Evolutionary conservation across 2,329 filamentous ascomycete genomes (phyloP).

Genomic region (Paracorniculantispora psalliotae): DNA sequence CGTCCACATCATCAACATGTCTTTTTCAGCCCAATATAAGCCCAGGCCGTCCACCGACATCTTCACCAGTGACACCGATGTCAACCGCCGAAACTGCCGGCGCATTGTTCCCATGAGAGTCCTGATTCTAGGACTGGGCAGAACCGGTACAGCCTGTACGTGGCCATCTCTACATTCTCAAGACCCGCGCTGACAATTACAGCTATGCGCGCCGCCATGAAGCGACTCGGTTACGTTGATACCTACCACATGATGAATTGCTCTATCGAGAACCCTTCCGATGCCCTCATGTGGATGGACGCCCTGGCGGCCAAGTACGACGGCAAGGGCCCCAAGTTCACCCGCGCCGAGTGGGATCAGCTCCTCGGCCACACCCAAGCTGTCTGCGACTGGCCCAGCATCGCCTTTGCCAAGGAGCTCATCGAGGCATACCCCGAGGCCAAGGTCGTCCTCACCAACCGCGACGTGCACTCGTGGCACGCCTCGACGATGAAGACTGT

Average conservation of each 20-base stretch:
- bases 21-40: slow-evolving; percentile 26
- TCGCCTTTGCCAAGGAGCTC: slow-evolving; percentile 63
- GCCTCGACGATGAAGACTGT: slow-evolving; percentile 62
- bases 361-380: slow-evolving; percentile 62
- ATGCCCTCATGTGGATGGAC: slow-evolving; percentile 66
- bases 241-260: slow-evolving; percentile 72
- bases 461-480: slow-evolving; percentile 61
- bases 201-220: slow-evolving; percentile 62
- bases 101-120: slow-evolving; percentile 69
- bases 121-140: slow-evolving; percentile 62
- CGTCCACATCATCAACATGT: slow-evolving; percentile 18
- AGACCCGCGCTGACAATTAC: background rate
- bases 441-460: slow-evolving; percentile 63
- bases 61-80: slow-evolving; percentile 62
- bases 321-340: slow-evolving; percentile 41
- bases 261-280: slow-evolving; percentile 54
- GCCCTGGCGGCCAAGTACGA: slow-evolving; percentile 53
- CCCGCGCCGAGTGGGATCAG: slow-evolving; percentile 64
- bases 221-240: slow-evolving; percentile 61
- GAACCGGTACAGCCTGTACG: slow-evolving; percentile 66
- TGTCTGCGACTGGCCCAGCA: slow-evolving; percentile 64
- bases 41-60: slow-evolving; percentile 48
- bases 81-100: slow-evolving; percentile 60
- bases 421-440: slow-evolving; percentile 68
- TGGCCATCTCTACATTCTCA: slow-evolving; percentile 15